Conservation (phyloP, 1,284 basidiomycete species). For the Sporisorium exsertum region DNA sequence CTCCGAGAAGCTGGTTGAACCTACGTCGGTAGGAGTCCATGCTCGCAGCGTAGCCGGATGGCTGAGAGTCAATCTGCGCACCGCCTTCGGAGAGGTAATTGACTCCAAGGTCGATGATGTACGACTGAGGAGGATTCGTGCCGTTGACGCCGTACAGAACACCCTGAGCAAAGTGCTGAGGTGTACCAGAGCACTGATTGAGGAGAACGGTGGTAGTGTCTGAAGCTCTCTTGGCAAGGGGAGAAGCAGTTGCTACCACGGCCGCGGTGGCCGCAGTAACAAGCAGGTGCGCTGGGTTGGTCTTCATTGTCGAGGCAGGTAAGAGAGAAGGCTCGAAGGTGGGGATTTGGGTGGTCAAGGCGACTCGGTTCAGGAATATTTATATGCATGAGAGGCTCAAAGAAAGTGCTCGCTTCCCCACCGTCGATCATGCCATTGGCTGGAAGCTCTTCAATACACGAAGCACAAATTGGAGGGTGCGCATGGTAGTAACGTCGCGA, state of each 20-base stretch:
- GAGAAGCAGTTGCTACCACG: not conserved
- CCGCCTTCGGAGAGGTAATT: slow-evolving; percentile 29
- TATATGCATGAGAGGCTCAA: not conserved
- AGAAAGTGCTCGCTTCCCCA: not conserved
- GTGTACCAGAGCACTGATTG: slow-evolving; percentile 17
- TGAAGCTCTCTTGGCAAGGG: slow-evolving; percentile 15
- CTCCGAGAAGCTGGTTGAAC: slow-evolving; percentile 15
- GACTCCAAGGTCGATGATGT: slow-evolving; percentile 15
- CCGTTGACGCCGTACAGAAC: slow-evolving; percentile 31
- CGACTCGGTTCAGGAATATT: not conserved
- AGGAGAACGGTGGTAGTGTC: slow-evolving; percentile 26
- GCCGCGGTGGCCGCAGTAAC: slow-evolving; percentile 1
- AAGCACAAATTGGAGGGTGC: not conserved
- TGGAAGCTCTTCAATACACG: not conserved
- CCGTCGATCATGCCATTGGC: not conserved
- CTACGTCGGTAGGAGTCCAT: slow-evolving; percentile 14
- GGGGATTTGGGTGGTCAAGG: not conserved
- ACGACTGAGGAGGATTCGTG: slow-evolving; percentile 24
- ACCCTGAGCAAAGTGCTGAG: slow-evolving; percentile 21
- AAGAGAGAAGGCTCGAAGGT: not conserved
- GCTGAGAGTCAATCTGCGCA: slow-evolving; percentile 23
- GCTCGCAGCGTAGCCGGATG: slow-evolving; percentile 20
- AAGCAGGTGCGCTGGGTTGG: not conserved
- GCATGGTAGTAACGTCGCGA: not conserved
- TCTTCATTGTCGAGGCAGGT: slow-evolving; percentile 5